Base-by-base conservation (phyloP, 2,329 filamentous ascomycete genomes). In the Furcasterigmium sp. region DNA sequence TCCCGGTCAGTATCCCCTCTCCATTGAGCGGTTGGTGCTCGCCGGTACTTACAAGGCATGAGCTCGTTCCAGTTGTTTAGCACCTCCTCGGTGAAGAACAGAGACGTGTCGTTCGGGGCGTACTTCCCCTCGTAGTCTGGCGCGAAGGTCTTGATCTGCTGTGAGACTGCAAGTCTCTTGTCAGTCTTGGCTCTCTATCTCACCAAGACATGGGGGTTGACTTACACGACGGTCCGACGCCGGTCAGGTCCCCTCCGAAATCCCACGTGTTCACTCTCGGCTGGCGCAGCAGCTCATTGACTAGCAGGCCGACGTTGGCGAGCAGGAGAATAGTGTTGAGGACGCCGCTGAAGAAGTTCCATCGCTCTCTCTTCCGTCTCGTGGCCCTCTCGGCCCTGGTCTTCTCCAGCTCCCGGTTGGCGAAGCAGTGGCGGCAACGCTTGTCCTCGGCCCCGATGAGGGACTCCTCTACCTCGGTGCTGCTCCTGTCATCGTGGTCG, bases 41-140 rank as follows among this genome's bases (percentile, higher is more conserved):
- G 3, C 14, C 13, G 8, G 5, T 10, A 46, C 48, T 42, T 23
- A 50, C 65, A 60, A 5, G 67, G 67, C 17, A 70, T 62, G 4
- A 69, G 53, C 36, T 55, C 51, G 2, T 69, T 52, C 67, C 67
- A 70, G 44, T 61, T 64, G 38, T 51, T 51, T 8, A 58, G 51
- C 2, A 55, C 56, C 40, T 56, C 53, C 0, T 60, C 51, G 0
- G 60, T 61, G 41, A 68, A 69, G 54, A 70, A 69, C 26, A 66
- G 61, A 15, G 63, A 62, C 9, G 59, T 59, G 41, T 68, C 64
- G 45, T 64, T 61, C 5, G 67, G 67, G 9, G 63, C 52, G 42
- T 62, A 70, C 36, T 48, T 43, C 35, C 42, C 44, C 43, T 49
- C n/a, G 56, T 59, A 39, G 63, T 65, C 19, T 57, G 63, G 5